A percentile compares a stretch with the other conserved stretches of the same genome.
These are phyloP conservation scores for Cadophora sp. DNA, from an alignment of 2,329 filamentous ascomycete species.

Conservation along the genomic window DNA sequence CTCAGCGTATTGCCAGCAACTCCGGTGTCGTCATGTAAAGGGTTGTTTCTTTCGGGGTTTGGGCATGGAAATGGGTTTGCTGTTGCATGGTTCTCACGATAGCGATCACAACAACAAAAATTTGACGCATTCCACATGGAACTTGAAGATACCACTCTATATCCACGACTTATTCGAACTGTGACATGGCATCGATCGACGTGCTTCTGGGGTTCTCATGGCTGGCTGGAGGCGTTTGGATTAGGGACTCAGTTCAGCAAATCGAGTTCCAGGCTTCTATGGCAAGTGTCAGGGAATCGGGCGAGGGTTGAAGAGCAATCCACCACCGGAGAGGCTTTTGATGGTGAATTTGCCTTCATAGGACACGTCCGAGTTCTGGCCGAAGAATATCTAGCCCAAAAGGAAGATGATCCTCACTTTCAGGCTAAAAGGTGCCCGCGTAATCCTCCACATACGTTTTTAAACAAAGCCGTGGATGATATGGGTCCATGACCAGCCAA, in stretches of 20 bases:
- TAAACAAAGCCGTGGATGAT: background rate
- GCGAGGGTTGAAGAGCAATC: background rate
- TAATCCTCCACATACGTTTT: background rate
- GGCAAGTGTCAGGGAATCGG: conserved; percentile 4
- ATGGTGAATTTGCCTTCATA: background rate
- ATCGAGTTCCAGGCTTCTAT: background rate
- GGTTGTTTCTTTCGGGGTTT: conserved; percentile 42
- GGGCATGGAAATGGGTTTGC: conserved; percentile 35
- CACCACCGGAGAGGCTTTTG: background rate
- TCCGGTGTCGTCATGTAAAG: conserved; percentile 99
- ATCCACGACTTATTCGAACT: background rate
- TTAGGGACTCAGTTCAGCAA: too few relatives aligned
- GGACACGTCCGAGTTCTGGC: background rate
- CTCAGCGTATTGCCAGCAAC: conserved; percentile 98
- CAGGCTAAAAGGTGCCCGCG: background rate
- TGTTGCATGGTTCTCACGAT: conserved; percentile 32
- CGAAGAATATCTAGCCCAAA: background rate
- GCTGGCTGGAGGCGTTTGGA: background rate
- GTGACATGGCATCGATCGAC: background rate
- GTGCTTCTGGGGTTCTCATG: background rate
- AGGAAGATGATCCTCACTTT: background rate
- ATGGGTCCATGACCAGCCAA: too few relatives aligned
- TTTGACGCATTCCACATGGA: conserved; percentile 26
- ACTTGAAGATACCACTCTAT: conserved; percentile 3
- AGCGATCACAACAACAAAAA: conserved; percentile 31